Evolutionary conservation across 208 protist species (phyloP), one percentile per base, ranked within the genome.

Genomic region (Crithidia acanthocephali): DNA sequence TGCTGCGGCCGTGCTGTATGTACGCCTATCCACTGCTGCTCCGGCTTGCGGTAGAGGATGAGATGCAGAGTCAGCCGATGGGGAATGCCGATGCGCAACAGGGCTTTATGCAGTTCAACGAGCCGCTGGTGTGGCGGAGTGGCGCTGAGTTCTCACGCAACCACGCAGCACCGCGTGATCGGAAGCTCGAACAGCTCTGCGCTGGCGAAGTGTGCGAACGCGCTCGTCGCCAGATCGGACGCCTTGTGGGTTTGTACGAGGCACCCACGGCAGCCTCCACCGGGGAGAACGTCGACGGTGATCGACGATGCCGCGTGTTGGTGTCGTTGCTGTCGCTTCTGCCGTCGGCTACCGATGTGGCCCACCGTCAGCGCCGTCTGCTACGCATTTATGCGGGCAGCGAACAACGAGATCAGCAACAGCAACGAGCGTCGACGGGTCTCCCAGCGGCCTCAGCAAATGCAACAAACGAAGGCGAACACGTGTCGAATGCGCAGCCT

Each of bases 131-230:
- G 15, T 70, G 74, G 74, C 48, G 9, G 1, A 16, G 18, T 11
- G 53, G 5, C 3, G 11, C 53, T 1, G 8, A 1, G 18, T 2
- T 22, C 10, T 20, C 11, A n/a, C 18, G 4, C 6, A 37, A 13
- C 40, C 23, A 18, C 47, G 5, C 35, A 23, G 2, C 3, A 8
- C 51, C 7, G 42, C 22, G 28, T 37, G 16, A 30, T 37, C 25
- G 42, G 20, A 50, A 44, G 16, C 48, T 44, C 22, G 72, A 68
- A 42, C 59, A 68, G 13, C 65, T 78, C 11, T 71, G 72, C 59
- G 72, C 72, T 16, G 65, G 65, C 25, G 72, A 78, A 32, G 72
- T 78, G 7, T 78, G 32, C 61, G 65, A 78, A 42, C 72, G 65
- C 2, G 58, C 55, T 22, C 64, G 72, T 11, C 65, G 65, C 22